These are phyloP conservation scores for Colletotrichum sublineola DNA, from an alignment of 2,329 filamentous ascomycete genomes.

Conservation along the genomic window DNA sequence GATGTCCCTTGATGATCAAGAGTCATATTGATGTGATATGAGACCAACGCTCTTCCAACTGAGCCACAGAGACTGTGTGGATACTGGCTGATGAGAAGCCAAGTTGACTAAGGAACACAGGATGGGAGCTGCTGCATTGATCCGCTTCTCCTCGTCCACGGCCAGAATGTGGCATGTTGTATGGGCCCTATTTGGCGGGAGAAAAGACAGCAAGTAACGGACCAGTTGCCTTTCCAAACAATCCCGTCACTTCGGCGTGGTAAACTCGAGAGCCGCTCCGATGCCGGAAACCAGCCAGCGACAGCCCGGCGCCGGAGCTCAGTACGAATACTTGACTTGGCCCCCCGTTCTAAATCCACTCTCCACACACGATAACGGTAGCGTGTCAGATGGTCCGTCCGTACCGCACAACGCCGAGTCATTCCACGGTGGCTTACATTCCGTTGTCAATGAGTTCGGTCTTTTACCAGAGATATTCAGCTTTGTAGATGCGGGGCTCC, in stretches of 20 bases:
- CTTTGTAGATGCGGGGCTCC: too few species aligned
- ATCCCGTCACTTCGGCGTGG: background rate
- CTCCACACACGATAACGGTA: constrained; percentile 9
- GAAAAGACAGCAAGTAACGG: background rate
- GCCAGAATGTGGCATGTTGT: background rate
- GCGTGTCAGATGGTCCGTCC: background rate
- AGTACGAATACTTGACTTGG: too few species aligned
- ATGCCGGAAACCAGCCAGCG: constrained; percentile 5
- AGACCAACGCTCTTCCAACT: constrained; percentile 42
- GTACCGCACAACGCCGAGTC: background rate
- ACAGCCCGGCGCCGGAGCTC: background rate
- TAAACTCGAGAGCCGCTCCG: background rate
- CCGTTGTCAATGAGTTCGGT: background rate
- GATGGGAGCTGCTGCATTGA: background rate
- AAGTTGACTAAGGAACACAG: background rate
- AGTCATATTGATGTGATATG: constrained; percentile 35
- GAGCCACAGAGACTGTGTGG: constrained; percentile 38
- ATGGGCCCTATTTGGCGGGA: background rate
- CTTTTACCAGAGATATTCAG: too few species aligned
- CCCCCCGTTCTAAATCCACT: background rate
- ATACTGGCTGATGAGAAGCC: accelerated
- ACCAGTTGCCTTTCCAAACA: background rate
- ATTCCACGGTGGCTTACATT: background rate
- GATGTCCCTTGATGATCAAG: constrained; percentile 27
- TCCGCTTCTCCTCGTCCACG: background rate